Conservation (phyloP, 352 stramenopile genomes). For the Phytophthora cryptogea region DNA sequence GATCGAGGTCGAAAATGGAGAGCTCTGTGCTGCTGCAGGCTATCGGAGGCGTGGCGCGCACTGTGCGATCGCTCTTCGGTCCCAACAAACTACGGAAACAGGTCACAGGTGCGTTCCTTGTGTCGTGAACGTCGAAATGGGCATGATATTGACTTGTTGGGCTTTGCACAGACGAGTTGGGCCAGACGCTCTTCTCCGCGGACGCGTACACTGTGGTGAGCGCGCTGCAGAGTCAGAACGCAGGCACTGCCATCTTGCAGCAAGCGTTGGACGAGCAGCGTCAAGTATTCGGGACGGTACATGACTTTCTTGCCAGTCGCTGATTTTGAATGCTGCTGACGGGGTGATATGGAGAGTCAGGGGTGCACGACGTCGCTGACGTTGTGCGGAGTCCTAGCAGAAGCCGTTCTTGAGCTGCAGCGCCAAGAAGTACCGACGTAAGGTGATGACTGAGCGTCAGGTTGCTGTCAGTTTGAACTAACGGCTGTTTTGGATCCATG, state of each 20-base stretch:
- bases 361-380: slow-evolving; percentile 28
- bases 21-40: slow-evolving; percentile 23
- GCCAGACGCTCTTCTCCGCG: slow-evolving; percentile 25
- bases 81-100: slow-evolving; percentile 37
- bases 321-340: background rate
- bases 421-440: slow-evolving; percentile 22
- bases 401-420: slow-evolving; percentile 17
- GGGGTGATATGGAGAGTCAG: slow-evolving; percentile 5
- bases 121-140: background rate
- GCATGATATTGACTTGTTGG: background rate
- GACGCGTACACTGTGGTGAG: slow-evolving; percentile 29
- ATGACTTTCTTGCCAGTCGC: background rate
- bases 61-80: slow-evolving; percentile 31
- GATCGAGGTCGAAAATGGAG: slow-evolving; percentile 9
- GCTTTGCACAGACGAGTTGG: slow-evolving; percentile 20
- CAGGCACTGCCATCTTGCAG: slow-evolving; percentile 31
- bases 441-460: background rate
- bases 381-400: slow-evolving; percentile 26
- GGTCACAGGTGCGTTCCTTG: slow-evolving; percentile 14
- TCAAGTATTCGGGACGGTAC: slow-evolving; percentile 24
- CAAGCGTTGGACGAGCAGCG: slow-evolving; percentile 31
- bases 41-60: slow-evolving; percentile 17
- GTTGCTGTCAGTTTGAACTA: background rate
- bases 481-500: background rate
- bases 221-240: slow-evolving; percentile 29